Evolutionary conservation across 140 eudicot species (phyloP).

Genomic region (Erigeron philadelphicus): DNA sequence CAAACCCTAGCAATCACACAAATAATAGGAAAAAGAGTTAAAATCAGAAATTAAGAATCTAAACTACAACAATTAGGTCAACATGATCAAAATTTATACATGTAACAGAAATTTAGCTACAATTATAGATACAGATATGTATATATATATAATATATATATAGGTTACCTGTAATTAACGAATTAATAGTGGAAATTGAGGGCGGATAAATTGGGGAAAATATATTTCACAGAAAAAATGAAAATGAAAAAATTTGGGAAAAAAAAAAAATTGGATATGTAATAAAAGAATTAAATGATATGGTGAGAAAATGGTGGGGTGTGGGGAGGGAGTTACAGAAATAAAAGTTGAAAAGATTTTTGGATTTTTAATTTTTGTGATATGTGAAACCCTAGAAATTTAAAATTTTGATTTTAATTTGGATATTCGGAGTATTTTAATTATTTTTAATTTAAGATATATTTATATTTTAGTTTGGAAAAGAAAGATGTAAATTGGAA

Average conservation of each 20-base stretch:
- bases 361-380: too few relatives aligned
- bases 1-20: too few relatives aligned
- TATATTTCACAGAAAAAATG: too few relatives aligned
- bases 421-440: constrained; percentile 9
- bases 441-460: not conserved
- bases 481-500: not conserved
- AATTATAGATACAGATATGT: not conserved
- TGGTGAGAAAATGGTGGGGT: constrained; percentile 3
- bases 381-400: constrained; percentile 26
- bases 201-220: not conserved
- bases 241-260: too few relatives aligned
- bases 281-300: not conserved
- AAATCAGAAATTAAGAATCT: constrained; percentile 9
- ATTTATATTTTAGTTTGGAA: not conserved
- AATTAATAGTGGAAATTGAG: constrained; percentile 14
- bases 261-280: not conserved
- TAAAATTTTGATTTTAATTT: not conserved
- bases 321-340: constrained; percentile 3
- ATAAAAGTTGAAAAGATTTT: constrained; percentile 2
- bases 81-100: not conserved
- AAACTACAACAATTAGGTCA: constrained; percentile 19
- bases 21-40: not conserved
- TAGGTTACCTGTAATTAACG: constrained; percentile 15
- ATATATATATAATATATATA: too few relatives aligned
- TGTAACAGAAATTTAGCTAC: constrained; percentile 17